A percentile compares a stretch with the other conserved stretches of the same genome.
Conservation (phyloP, 331 rosid genomes). For the Malus hybrid region DNA sequence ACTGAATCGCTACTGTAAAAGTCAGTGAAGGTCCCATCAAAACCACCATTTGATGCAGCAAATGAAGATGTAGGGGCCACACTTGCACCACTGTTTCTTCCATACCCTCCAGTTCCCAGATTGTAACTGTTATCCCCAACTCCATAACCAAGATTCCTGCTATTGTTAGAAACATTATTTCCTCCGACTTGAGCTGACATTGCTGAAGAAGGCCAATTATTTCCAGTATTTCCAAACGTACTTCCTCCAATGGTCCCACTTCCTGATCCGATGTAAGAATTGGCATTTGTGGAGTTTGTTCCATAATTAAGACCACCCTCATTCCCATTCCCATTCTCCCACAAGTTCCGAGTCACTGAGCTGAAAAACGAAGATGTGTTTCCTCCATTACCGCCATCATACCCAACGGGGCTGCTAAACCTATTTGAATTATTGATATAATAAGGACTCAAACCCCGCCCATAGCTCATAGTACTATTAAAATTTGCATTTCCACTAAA, state of each 20-base stretch:
- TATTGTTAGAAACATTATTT: conserved; percentile 15
- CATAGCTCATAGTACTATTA: conserved; percentile 24
- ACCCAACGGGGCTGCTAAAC: conserved; percentile 20
- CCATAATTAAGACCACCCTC: conserved; percentile 19
- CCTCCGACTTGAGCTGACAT: conserved; percentile 23
- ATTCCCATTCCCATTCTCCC: conserved; percentile 20
- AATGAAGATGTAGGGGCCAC: conserved; percentile 25
- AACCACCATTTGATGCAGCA: conserved; percentile 30
- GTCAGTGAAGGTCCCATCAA: conserved; percentile 21
- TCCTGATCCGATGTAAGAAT: conserved; percentile 24
- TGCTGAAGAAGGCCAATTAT: conserved; percentile 29
- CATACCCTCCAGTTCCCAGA: conserved; percentile 32
- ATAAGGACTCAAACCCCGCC: conserved; percentile 31
- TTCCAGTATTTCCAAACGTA: conserved; percentile 26
- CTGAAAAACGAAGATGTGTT: conserved; percentile 35
- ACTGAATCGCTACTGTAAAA: conserved; percentile 18
- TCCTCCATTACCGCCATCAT: conserved; percentile 32
- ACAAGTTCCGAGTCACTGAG: conserved; percentile 29
- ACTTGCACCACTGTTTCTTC: conserved; percentile 28
- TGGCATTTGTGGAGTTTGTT: conserved; percentile 24
- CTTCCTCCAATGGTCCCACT: conserved; percentile 25
- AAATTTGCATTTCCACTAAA: conserved; percentile 31
- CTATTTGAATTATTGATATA: conserved; percentile 29
- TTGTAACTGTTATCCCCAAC: conserved; percentile 24
- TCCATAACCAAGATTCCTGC: conserved; percentile 28